Conservation (phyloP, 2,329 filamentous ascomycete genomes). For the Gaeumannomyces tritici region DNA sequence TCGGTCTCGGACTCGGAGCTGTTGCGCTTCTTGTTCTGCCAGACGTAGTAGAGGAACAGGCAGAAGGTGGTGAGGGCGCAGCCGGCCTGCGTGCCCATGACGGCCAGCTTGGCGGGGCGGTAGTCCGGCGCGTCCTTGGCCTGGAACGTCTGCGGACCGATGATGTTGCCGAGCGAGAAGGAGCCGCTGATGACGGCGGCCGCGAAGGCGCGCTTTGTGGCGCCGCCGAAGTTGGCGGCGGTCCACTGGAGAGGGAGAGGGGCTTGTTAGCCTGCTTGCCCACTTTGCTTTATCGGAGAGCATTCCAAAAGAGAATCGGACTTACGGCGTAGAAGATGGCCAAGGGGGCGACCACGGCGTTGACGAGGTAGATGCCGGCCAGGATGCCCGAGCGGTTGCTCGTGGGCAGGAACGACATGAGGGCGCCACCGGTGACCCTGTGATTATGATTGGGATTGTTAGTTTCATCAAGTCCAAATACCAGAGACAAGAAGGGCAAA, state of each 20-base stretch:
- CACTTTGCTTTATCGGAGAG: conserved; percentile 24
- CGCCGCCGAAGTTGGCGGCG: conserved; percentile 11
- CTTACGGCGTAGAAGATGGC: conserved; percentile 31
- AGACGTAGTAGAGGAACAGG: conserved; percentile 37
- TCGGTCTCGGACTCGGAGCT: conserved; percentile 20
- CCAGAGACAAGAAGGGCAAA: conserved; percentile 14
- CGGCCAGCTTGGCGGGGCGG: conserved; percentile 52
- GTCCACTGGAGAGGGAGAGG: conserved; percentile 5
- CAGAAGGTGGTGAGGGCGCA: conserved; percentile 26
- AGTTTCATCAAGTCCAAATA: neutral
- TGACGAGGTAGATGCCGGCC: conserved; percentile 37
- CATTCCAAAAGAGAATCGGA: conserved; percentile 18
- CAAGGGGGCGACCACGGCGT: conserved; percentile 33
- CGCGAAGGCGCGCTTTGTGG: conserved; percentile 49
- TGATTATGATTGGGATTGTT: neutral
- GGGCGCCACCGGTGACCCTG: conserved; percentile 33
- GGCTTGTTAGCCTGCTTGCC: conserved; percentile 10
- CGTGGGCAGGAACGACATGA: conserved; percentile 38
- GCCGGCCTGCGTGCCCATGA: conserved; percentile 39
- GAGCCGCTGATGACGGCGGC: conserved; percentile 41
- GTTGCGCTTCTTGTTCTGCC: conserved; percentile 27
- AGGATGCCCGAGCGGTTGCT: conserved; percentile 32
- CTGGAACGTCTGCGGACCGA: conserved; percentile 45
- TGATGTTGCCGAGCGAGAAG: conserved; percentile 44
- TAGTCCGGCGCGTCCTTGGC: conserved; percentile 49